Conservation (phyloP, 2,329 filamentous ascomycete genomes). For the Aaosphaeria arxii region DNA sequence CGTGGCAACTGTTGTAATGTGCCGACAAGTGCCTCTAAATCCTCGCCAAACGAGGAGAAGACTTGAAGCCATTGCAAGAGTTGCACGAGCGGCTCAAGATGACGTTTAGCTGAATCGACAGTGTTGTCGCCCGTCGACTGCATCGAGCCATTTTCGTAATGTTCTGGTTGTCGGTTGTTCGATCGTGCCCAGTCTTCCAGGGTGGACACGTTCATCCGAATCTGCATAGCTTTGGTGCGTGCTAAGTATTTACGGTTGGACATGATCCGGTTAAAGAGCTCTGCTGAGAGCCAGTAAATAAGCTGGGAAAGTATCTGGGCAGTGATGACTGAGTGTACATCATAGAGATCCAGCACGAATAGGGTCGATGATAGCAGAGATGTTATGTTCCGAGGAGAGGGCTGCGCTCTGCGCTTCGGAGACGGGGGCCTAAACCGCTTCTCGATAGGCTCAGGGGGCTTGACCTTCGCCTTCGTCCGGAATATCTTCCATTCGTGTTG, state of each 20-base stretch:
- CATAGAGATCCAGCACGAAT: slow-evolving; percentile 97
- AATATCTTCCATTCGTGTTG: slow-evolving; percentile 99
- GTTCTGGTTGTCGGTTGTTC: slow-evolving; percentile 92
- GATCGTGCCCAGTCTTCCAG: slow-evolving; percentile 93
- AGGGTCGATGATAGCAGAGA: slow-evolving; percentile 92
- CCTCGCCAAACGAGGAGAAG: slow-evolving; percentile 90
- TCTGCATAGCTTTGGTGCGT: slow-evolving; percentile 98
- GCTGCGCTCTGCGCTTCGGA: slow-evolving; percentile 86
- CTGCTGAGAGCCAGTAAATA: slow-evolving; percentile 92
- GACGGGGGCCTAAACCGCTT: slow-evolving; percentile 91
- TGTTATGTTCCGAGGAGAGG: slow-evolving; percentile 90
- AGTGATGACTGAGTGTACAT: slow-evolving; percentile 95
- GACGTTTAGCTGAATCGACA: slow-evolving; percentile 76
- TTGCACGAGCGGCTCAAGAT: slow-evolving; percentile 88
- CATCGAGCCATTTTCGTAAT: slow-evolving; percentile 90
- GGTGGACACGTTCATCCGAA: slow-evolving; percentile 95
- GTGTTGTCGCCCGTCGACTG: slow-evolving; percentile 82
- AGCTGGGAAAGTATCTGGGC: slow-evolving; percentile 89
- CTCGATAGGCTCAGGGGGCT: slow-evolving; percentile 78
- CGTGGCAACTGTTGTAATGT: slow-evolving; percentile 87
- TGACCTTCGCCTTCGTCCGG: slow-evolving; percentile 83
- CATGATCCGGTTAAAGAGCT: slow-evolving; percentile 98
- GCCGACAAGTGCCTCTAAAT: slow-evolving; percentile 81
- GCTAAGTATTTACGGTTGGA: slow-evolving; percentile 92
- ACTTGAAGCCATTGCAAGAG: slow-evolving; percentile 96